Conservation (phyloP, 768 basidiomycete species). For the Agrocybe chaxingu region DNA sequence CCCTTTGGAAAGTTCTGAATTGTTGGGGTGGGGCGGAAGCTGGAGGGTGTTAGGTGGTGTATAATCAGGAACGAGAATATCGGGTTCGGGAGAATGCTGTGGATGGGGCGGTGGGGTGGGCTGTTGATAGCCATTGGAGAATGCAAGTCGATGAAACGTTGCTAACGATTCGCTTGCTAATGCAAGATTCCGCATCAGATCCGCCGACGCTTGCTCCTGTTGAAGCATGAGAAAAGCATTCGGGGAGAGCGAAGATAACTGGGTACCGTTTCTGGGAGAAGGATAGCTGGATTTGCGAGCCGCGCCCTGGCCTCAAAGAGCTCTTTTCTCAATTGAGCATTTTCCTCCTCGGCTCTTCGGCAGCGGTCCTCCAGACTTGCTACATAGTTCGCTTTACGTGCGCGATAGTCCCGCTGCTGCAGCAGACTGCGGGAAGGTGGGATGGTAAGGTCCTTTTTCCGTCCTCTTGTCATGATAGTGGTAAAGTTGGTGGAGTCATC, state of each 20-base stretch:
- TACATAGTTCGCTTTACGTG: constrained; percentile 55
- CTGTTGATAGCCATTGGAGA: constrained; percentile 23
- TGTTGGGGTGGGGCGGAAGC: neutral
- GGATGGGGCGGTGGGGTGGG: constrained; percentile 5
- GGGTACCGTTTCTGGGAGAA: constrained; percentile 31
- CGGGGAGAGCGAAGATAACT: neutral
- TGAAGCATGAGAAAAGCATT: constrained; percentile 8
- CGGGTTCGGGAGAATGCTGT: constrained; percentile 3
- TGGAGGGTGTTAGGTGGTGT: neutral
- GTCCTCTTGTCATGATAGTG: constrained; percentile 54
- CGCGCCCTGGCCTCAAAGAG: constrained; percentile 40
- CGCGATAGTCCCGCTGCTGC: constrained; percentile 65
- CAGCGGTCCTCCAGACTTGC: constrained; percentile 54
- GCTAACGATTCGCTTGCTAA: constrained; percentile 46
- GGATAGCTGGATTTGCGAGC: constrained; percentile 26
- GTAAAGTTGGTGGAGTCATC: constrained; percentile 8
- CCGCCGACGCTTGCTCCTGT: constrained; percentile 51
- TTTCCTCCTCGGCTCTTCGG: constrained; percentile 53
- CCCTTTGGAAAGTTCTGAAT: too few species aligned
- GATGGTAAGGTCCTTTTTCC: constrained; percentile 62
- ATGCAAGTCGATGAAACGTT: constrained; percentile 49
- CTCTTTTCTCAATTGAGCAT: constrained; percentile 44
- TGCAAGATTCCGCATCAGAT: constrained; percentile 47
- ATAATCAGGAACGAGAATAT: too few species aligned
- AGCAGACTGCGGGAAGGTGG: constrained; percentile 55